phyloP scores from a whole-genome alignment of 1,139 yeast genomes.

The Taphrina wiesneri region DNA sequence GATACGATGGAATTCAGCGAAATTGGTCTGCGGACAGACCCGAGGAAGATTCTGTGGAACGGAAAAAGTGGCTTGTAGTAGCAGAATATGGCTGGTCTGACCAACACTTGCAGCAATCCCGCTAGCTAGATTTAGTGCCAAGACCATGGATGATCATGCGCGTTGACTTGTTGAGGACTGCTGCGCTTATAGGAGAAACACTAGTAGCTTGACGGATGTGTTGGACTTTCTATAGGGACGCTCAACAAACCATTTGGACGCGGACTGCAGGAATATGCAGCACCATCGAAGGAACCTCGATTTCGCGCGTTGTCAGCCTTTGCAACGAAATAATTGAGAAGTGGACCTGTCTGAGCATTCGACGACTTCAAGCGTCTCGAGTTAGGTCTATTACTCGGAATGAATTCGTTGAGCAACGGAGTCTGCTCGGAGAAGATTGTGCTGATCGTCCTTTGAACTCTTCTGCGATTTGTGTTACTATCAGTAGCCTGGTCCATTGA shows the following conservation, averaged over 20 bases:
- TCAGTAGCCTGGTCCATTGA: not conserved
- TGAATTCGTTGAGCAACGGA: conserved; percentile 12
- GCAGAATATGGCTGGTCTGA: not conserved
- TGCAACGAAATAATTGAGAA: conserved; percentile 19
- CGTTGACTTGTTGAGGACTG: too few species aligned
- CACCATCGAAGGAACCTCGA: conserved; percentile 3
- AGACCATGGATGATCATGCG: not conserved
- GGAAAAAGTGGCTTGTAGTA: conserved; percentile 19
- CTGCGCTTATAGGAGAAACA: not conserved
- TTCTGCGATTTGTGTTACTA: not conserved
- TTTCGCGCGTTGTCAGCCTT: conserved; percentile 19
- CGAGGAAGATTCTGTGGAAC: conserved; percentile 1
- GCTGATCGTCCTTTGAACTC: conserved; percentile 16
- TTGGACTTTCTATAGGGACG: not conserved
- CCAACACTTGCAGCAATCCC: not conserved
- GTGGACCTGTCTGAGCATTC: conserved; percentile 28
- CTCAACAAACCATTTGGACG: not conserved
- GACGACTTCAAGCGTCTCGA: conserved; percentile 9
- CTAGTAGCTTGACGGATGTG: not conserved
- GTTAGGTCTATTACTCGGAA: not conserved
- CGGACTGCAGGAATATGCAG: conserved; percentile 5
- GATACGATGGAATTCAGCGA: not conserved
- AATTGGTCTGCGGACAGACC: not conserved
- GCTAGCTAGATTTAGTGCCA: not conserved
- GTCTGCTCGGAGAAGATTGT: conserved; percentile 8